These are phyloP conservation scores for Chlorella ohadii DNA, from an alignment of 139 green algal species.

Conservation along the genomic window DNA sequence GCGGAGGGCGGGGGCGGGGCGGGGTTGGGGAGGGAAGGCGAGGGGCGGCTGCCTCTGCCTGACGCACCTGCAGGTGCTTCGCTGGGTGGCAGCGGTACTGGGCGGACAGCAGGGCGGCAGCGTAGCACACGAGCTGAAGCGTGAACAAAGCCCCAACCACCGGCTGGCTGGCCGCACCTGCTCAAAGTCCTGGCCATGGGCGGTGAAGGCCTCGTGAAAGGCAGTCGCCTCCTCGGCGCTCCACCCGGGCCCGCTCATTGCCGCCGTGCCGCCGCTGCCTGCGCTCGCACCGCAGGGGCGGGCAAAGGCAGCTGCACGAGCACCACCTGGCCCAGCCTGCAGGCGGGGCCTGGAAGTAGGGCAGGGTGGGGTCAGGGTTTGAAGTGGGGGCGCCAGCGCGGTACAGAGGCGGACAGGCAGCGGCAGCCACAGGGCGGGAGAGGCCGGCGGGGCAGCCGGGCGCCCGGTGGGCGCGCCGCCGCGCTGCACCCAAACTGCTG, in stretches of 20 bases:
- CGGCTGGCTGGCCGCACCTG: conserved; percentile 9
- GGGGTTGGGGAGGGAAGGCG: not conserved
- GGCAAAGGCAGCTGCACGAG: not conserved
- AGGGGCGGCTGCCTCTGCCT: not conserved
- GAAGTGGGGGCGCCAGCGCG: no score
- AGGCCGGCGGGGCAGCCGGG: no score
- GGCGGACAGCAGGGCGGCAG: no score
- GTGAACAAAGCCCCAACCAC: no score
- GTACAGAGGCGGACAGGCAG: not conserved
- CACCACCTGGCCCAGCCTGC: not conserved
- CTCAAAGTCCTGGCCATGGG: conserved; percentile 38
- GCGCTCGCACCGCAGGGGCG: not conserved
- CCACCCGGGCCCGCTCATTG: conserved; percentile 17
- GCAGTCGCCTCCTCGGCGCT: conserved; percentile 1
- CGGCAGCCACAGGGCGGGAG: not conserved
- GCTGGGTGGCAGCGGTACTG: no score
- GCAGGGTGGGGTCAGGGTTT: not conserved
- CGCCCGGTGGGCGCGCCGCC: no score
- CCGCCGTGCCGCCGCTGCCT: not conserved
- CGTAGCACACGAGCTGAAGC: no score
- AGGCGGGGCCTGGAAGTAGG: not conserved
- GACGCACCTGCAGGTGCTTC: no score
- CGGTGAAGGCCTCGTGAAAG: conserved; percentile 42
- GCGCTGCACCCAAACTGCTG: no score
- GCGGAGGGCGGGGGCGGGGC: not conserved